These are phyloP conservation scores for Xylariaceae sp. DNA, from an alignment of 2,329 filamentous ascomycete genomes.

Conservation along the genomic window DNA sequence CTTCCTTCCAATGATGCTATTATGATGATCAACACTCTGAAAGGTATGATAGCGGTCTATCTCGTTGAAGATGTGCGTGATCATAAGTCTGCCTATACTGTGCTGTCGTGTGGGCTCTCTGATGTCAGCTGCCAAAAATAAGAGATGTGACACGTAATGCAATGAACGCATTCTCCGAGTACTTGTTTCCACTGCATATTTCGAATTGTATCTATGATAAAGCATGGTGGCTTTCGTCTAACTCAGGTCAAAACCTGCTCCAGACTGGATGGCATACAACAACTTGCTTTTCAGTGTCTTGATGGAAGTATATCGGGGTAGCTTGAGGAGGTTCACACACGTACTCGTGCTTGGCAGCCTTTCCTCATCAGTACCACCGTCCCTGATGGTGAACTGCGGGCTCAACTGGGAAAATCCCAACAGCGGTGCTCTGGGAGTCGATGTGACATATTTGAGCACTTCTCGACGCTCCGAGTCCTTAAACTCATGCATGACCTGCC, in stretches of 20 bases:
- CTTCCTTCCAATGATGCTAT: too few species aligned
- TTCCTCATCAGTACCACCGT: constrained; percentile 74
- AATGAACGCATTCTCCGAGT: constrained; percentile 7
- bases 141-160: not conserved
- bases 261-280: constrained; percentile 85
- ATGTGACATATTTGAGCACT: constrained; percentile 94
- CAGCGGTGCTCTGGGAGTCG: constrained; percentile 85
- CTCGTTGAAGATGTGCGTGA: too few species aligned
- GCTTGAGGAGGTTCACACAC: constrained; percentile 91
- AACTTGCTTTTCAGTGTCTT: constrained; percentile 74
- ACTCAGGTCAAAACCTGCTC: constrained; percentile 88
- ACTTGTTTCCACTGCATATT: not conserved
- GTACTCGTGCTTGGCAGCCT: constrained; percentile 92
- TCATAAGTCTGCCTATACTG: too few species aligned
- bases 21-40: too few species aligned
- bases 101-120: too few species aligned
- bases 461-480: constrained; percentile 77
- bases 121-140: not conserved
- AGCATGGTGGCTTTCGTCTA: constrained; percentile 35
- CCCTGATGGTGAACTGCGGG: constrained; percentile 86
- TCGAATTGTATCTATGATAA: not conserved
- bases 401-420: constrained; percentile 85
- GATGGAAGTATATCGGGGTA: constrained; percentile 77
- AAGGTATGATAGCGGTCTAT: too few species aligned
- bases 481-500: constrained; percentile 81